Evolutionary conservation across 441 rosid genomes (phyloP).

Genomic region (Erysimum cheiri): DNA sequence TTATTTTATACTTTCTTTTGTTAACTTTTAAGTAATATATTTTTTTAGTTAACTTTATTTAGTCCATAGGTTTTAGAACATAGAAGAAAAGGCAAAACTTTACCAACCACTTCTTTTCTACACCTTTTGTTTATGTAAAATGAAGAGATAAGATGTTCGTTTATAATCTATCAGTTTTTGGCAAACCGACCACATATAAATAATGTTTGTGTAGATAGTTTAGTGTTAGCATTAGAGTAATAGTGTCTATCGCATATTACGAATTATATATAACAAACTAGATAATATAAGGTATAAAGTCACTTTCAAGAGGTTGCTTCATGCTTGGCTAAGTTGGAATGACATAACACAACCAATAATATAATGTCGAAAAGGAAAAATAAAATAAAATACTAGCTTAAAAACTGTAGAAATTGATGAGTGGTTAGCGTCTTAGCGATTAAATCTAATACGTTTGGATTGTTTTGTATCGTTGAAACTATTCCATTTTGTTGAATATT

Average conservation of each 20-base stretch:
- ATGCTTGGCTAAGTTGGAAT: constrained; percentile 28
- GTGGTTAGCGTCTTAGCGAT: background rate
- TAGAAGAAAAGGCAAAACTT: background rate
- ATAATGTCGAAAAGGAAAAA: background rate
- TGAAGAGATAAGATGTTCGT: background rate
- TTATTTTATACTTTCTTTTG: too few relatives aligned
- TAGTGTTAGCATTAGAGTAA: constrained; percentile 10
- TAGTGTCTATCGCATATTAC: too few relatives aligned
- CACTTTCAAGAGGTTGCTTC: constrained; percentile 39
- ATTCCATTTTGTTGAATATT: background rate
- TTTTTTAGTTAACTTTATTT: background rate
- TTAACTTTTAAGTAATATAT: background rate
- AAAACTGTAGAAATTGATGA: constrained; percentile 1
- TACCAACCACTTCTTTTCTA: background rate
- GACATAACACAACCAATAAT: constrained; percentile 7
- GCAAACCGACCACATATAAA: constrained; percentile 17
- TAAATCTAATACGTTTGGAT: background rate
- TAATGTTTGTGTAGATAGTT: constrained; percentile 1
- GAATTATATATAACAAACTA: constrained; percentile 13
- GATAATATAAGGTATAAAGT: constrained; percentile 34
- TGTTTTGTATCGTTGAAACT: background rate
- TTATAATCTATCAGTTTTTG: background rate
- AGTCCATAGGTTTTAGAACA: background rate
- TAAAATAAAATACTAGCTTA: constrained; percentile 1
- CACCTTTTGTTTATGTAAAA: constrained; percentile 12